Conservation (phyloP, 1,139 yeast genomes). For the Candida gigantensis region DNA sequence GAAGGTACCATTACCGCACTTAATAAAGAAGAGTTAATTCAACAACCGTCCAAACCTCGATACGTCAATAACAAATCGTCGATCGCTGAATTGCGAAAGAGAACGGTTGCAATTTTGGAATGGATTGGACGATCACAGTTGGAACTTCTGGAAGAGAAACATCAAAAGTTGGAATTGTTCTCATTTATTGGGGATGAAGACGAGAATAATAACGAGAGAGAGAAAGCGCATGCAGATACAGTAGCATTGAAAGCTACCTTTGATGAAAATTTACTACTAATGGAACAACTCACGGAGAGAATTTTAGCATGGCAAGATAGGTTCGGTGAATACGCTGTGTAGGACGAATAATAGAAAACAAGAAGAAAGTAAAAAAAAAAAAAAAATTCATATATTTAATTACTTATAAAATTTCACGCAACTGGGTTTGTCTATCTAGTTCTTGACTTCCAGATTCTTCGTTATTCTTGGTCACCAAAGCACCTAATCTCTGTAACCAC, state of each 20-base stretch:
- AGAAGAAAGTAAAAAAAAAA: too few species aligned
- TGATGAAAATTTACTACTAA: conserved; percentile 58
- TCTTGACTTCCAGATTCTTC: not conserved
- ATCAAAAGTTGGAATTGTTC: conserved; percentile 51
- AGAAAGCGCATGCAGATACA: conserved; percentile 28
- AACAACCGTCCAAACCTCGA: conserved; percentile 79
- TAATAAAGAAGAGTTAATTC: conserved; percentile 44
- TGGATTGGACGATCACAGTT: conserved; percentile 83
- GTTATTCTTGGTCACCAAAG: not conserved
- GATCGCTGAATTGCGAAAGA: conserved; percentile 77
- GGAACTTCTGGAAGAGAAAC: conserved; percentile 73
- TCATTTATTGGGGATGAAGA: conserved; percentile 16
- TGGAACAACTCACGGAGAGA: conserved; percentile 71
- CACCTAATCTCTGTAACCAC: conserved; percentile 3
- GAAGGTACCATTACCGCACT: conserved; percentile 4
- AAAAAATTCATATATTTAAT: too few species aligned
- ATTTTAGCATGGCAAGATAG: conserved; percentile 77
- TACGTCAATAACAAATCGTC: conserved; percentile 75
- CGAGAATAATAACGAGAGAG: conserved; percentile 17
- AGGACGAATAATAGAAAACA: too few species aligned
- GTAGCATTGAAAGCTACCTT: conserved; percentile 43
- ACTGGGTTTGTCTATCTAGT: conserved; percentile 3
- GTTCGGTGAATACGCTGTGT: conserved; percentile 41
- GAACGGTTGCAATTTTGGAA: conserved; percentile 88
- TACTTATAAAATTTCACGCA: conserved; percentile 4